Conservation (phyloP, 306 rosid genomes). For the Acacia confusa region DNA sequence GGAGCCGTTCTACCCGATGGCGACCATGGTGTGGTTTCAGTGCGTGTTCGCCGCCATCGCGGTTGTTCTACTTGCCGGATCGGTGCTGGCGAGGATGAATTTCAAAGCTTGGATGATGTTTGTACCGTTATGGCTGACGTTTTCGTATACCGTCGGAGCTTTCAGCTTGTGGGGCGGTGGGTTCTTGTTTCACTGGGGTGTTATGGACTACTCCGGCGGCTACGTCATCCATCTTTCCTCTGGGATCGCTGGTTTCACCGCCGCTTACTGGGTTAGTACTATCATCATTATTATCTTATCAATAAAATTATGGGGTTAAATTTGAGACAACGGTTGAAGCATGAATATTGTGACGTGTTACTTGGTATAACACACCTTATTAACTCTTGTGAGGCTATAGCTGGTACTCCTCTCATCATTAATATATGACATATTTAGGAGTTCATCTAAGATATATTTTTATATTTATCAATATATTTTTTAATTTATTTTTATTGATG, state of each 20-base stretch:
- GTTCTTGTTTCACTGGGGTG: slow-evolving; percentile 45
- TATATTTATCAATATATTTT: too few species aligned
- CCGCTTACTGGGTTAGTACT: slow-evolving; percentile 45
- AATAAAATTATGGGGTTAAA: neutral
- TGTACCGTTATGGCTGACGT: slow-evolving; percentile 39
- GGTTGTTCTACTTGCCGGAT: slow-evolving; percentile 30
- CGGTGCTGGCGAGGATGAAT: slow-evolving; percentile 39
- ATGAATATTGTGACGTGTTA: neutral
- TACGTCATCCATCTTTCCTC: slow-evolving; percentile 52
- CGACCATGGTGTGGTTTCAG: slow-evolving; percentile 45
- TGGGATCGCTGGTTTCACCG: slow-evolving; percentile 43
- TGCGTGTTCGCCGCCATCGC: slow-evolving; percentile 35
- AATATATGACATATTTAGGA: too few species aligned
- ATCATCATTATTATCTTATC: neutral
- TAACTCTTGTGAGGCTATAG: neutral
- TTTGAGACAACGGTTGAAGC: neutral
- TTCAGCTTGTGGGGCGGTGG: slow-evolving; percentile 48
- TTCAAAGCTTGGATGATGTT: slow-evolving; percentile 46
- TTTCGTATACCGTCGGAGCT: slow-evolving; percentile 35
- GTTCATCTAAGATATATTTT: too few species aligned
- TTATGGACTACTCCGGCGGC: slow-evolving; percentile 50
- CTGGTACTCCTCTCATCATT: too few species aligned
- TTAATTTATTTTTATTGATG: too few species aligned
- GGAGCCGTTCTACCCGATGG: slow-evolving; percentile 35
- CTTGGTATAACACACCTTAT: neutral